Evolutionary conservation across 805 yeast genomes (phyloP).

Genomic region (Teunomyces cretensis): DNA sequence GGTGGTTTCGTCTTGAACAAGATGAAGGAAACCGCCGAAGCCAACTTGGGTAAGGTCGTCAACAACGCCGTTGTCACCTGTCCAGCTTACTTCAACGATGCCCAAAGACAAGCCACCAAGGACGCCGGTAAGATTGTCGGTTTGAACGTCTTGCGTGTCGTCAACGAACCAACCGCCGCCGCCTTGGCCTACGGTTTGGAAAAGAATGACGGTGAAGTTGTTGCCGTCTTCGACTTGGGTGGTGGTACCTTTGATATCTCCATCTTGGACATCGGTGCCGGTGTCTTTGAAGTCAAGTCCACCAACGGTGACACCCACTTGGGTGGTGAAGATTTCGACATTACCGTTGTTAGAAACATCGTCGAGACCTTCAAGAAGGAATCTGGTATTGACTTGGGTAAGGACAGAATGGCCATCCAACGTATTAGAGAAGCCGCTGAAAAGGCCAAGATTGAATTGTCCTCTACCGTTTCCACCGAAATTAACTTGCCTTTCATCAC

Average conservation of each 20-base stretch:
- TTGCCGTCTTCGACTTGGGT: slow-evolving; percentile 96
- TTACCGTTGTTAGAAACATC: slow-evolving; percentile 79
- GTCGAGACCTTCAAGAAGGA: slow-evolving; percentile 77
- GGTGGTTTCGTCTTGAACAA: slow-evolving; percentile 92
- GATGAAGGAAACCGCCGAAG: slow-evolving; percentile 98
- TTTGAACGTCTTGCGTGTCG: slow-evolving; percentile 83
- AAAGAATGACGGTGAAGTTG: slow-evolving; percentile 73
- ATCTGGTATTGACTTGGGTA: slow-evolving; percentile 60
- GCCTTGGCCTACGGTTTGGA: slow-evolving; percentile 95
- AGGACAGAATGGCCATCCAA: slow-evolving; percentile 77
- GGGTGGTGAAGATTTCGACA: slow-evolving; percentile 93
- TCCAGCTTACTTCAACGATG: slow-evolving; percentile 88
- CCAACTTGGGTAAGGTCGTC: slow-evolving; percentile 81
- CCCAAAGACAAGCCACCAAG: slow-evolving; percentile 92
- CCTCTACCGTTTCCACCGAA: slow-evolving; percentile 68
- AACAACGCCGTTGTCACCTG: slow-evolving; percentile 90
- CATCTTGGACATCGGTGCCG: slow-evolving; percentile 93
- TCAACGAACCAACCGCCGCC: slow-evolving; percentile 90
- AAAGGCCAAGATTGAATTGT: slow-evolving; percentile 84
- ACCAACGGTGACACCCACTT: slow-evolving; percentile 95
- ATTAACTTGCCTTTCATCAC: slow-evolving; percentile 84
- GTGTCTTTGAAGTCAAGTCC: slow-evolving; percentile 96
- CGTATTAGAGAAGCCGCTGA: slow-evolving; percentile 87
- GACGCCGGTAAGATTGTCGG: slow-evolving; percentile 98
- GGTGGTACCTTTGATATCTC: slow-evolving; percentile 99